These are phyloP conservation scores for Spongispora temasekensis DNA, from an alignment of 1,284 basidiomycete genomes.

Conservation along the genomic window DNA sequence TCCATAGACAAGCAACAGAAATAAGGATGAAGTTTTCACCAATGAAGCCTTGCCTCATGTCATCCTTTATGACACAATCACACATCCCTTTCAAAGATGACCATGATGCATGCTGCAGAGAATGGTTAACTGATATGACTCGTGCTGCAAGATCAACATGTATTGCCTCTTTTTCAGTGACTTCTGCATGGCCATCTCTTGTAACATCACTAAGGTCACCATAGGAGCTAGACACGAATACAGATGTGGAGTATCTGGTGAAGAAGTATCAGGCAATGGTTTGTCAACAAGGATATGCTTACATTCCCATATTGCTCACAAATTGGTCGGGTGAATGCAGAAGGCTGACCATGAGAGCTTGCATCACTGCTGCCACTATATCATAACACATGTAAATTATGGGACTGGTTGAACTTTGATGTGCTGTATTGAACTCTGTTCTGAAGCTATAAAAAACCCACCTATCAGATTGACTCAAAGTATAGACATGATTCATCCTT, in stretches of 20 bases:
- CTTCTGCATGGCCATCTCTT: constrained; percentile 17
- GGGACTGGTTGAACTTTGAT: constrained; percentile 17
- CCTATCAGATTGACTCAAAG: not conserved
- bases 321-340: constrained; percentile 13
- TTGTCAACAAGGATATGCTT: not conserved
- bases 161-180: constrained; percentile 16
- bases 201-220: constrained; percentile 22
- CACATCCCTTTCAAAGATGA: constrained; percentile 29
- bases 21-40: constrained; percentile 16
- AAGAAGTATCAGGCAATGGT: not conserved
- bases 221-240: constrained; percentile 25
- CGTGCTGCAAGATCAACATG: constrained; percentile 12
- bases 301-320: constrained; percentile 17
- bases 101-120: constrained; percentile 25
- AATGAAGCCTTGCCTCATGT: constrained; percentile 19
- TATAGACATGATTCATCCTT: not conserved
- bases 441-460: constrained; percentile 16
- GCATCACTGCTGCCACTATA: constrained; percentile 3
- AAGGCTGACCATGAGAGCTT: constrained; percentile 12
- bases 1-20: not conserved
- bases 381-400: constrained; percentile 15
- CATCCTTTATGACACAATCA: constrained; percentile 23
- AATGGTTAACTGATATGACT: constrained; percentile 16
- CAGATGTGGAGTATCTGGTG: constrained; percentile 20
- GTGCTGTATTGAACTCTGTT: constrained; percentile 24